Evolutionary conservation across 345 rosid genomes (phyloP), one percentile per base, ranked within the genome.

Genomic region (Sisymbrium altissimum): DNA sequence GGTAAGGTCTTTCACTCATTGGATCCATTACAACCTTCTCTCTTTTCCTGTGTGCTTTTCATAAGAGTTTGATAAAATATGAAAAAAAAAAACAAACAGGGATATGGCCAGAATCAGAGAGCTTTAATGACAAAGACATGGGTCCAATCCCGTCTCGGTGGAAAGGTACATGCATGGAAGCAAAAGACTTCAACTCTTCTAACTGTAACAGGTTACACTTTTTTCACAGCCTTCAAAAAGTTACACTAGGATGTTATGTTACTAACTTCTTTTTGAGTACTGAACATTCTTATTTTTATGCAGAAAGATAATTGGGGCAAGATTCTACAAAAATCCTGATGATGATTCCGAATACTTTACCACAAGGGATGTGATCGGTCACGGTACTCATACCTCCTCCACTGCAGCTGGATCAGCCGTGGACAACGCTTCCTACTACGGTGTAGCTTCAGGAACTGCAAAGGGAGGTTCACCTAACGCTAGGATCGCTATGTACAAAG

Each of bases 291-390:
- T 56, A 9, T 68, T n/a, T 50, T 21, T 14, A 43, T 70, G 54
- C 82, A 93, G 98, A 78, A 93, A 93, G 78, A 48, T 93, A 44
- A 87, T 91, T 5, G 98, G 98, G 74, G 96, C 93, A 56, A 87
- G 87, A 83, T 85, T 60, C 71, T 93, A 93, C 70, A 65, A 73
- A 3, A 67, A 49, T 0, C 68, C 80, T n/a, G 71, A 53, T 5
- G 79, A 78, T 27, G 85, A 77, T 10, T 45, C 78, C 23, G 72
- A 54, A 25, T 72, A 44, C 78, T 71, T 50, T 9, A 70, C 93
- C 9, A 80, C 93, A 6, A 84, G 98, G 63, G 98, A 93, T 65
- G 64, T 17, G 46, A 43, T 78, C 6, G 97, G 98, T 52, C 98
- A 93, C 56, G 97, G 97, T 14, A 84, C 95, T 57, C 97, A 91